A percentile compares a stretch with the other conserved stretches of the same genome.
Conservation (phyloP, 164 flowering plant genomes). For the Sedum album region DNA sequence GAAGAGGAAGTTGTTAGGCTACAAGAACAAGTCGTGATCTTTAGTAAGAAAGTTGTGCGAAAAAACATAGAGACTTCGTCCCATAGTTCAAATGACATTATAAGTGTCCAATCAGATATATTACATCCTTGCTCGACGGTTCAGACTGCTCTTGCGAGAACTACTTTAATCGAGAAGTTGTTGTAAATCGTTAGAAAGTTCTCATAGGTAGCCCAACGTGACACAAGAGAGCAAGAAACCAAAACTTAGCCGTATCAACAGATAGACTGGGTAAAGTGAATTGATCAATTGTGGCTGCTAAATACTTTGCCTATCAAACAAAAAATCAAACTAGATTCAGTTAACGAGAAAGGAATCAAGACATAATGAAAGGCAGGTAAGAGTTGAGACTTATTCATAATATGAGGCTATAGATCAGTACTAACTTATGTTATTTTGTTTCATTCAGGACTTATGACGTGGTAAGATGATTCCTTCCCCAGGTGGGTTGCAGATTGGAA, state of each 20-base stretch:
- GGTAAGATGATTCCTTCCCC: slow-evolving; percentile 8
- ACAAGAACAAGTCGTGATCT: slow-evolving; percentile 52
- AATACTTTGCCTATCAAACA: slow-evolving; percentile 23
- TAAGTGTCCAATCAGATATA: slow-evolving; percentile 21
- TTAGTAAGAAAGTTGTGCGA: slow-evolving; percentile 40
- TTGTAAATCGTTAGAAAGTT: slow-evolving; percentile 13
- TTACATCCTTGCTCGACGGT: slow-evolving; percentile 22
- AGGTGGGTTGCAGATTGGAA: slow-evolving; percentile 29
- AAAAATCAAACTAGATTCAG: slow-evolving; percentile 17
- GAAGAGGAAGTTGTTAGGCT: slow-evolving; percentile 65
- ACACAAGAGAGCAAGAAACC: slow-evolving; percentile 18
- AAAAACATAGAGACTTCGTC: slow-evolving; percentile 19
- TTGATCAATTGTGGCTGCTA: slow-evolving; percentile 20
- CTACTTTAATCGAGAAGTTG: slow-evolving; percentile 28
- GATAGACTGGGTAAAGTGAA: slow-evolving; percentile 37
- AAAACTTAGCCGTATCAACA: slow-evolving; percentile 7
- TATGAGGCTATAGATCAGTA: background rate
- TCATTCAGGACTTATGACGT: background rate
- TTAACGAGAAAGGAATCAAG: slow-evolving; percentile 14
- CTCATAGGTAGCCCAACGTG: slow-evolving; percentile 15
- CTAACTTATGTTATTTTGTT: background rate
- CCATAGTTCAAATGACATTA: slow-evolving; percentile 14
- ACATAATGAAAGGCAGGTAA: slow-evolving; percentile 24
- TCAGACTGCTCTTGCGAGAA: slow-evolving; percentile 29
- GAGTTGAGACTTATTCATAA: background rate